These are phyloP conservation scores for Penicillium sp. DNA, from an alignment of 2,329 filamentous ascomycete species.

Conservation along the genomic window DNA sequence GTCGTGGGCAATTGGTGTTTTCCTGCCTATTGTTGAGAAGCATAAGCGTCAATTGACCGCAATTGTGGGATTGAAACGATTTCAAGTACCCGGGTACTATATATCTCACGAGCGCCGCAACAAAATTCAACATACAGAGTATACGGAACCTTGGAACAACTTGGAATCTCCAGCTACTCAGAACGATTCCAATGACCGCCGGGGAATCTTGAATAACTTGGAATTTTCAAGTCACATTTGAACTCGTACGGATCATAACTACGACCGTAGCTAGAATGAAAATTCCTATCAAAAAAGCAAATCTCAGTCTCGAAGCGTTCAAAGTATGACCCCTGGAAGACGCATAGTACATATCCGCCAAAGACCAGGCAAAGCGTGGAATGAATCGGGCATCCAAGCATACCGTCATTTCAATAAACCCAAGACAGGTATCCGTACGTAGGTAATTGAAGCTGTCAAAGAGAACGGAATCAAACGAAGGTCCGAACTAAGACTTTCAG, in stretches of 20 bases:
- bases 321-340: conserved; percentile 1
- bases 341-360: neutral
- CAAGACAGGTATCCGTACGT: neutral
- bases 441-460: conserved; percentile 9
- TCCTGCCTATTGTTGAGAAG: too few relatives aligned
- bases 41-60: too few relatives aligned
- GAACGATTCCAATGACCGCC: too few relatives aligned
- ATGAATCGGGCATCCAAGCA: neutral
- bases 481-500: conserved; percentile 7
- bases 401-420: neutral
- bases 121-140: too few relatives aligned
- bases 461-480: conserved; percentile 1
- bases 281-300: neutral
- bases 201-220: too few relatives aligned
- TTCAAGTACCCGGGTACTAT: too few relatives aligned
- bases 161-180: too few relatives aligned
- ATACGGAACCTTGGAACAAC: too few relatives aligned
- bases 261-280: neutral
- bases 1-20: too few relatives aligned
- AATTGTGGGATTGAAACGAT: too few relatives aligned
- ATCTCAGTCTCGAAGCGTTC: neutral
- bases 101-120: too few relatives aligned
- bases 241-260: neutral
- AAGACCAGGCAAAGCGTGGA: neutral
- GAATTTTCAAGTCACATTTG: too few relatives aligned